Evolutionary conservation across 805 yeast species (phyloP), one percentile per base, ranked within the genome.

Genomic region (Kazachstania psychrophila): DNA sequence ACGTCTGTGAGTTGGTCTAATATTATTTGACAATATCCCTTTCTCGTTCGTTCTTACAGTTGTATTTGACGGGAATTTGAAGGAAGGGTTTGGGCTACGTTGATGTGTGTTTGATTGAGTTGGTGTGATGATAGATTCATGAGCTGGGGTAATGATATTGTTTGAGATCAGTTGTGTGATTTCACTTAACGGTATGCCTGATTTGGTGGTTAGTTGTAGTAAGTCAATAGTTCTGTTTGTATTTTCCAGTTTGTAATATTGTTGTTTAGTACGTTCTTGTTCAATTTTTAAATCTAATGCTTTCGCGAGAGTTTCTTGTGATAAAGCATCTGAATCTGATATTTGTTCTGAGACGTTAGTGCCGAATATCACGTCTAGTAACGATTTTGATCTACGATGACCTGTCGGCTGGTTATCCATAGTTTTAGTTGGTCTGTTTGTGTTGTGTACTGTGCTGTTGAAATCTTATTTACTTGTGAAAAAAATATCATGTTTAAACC

Each of bases 211-310:
- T 11, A 66, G 61, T 40, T 73, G 73, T 34, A 88, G 49, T 14
- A 87, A 64, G 36, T 79, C 78, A 23, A 80, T 59, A 16, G 81
- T 70, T 38, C 72, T 69, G 28, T 70, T 69, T 18, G 79, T 65
- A 28, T 70, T 61, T 52, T 87, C 95, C 15, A 79, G 62, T 37
- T 69, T 71, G 54, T 81, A 79, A 47, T 67, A 78, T 46, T 81
- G 92, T 55, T 87, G 95, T 45, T 79, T 80, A 2, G 96, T 80
- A 30, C 71, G 68, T 54, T 88, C 96, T 51, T 81, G 89, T 53
- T 85, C 87, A 3, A 74, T 56, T 36, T 76, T 68, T 22, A 80
- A 67, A 23, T 68, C 66, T 25, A 85, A 58, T 0, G 86, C 77
- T 44, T 72, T 74, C 18, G 65, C 55, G 20, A 78, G 65, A 3